phyloP scores from a whole-genome alignment of 441 rosid species.

The Rhodomyrtus psidioides region DNA sequence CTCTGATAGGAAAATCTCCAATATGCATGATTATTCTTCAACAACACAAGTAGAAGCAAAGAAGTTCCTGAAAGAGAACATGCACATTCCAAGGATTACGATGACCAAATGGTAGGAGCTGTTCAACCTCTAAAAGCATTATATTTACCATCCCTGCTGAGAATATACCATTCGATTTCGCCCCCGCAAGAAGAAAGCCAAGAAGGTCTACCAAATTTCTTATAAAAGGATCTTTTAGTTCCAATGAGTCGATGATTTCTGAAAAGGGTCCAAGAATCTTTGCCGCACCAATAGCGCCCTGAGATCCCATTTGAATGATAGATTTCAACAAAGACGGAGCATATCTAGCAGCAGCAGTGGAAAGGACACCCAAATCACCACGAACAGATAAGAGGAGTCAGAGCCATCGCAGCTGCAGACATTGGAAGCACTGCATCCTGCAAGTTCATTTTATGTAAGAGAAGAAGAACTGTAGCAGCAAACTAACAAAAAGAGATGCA shows the following conservation, averaged over 20 bases:
- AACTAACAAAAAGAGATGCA: background rate
- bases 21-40: too few relatives aligned
- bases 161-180: constrained; percentile 89
- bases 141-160: constrained; percentile 99
- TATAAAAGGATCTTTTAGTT: constrained; percentile 68
- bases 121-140: too few relatives aligned
- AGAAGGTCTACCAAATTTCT: constrained; percentile 92
- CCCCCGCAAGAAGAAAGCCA: constrained; percentile 89
- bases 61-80: background rate
- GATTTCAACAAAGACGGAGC: too few relatives aligned
- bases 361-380: too few relatives aligned
- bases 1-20: too few relatives aligned
- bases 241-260: constrained; percentile 67
- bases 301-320: constrained; percentile 75
- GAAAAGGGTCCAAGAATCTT: constrained; percentile 89
- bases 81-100: background rate
- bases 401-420: too few relatives aligned
- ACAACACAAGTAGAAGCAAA: too few relatives aligned
- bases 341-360: too few relatives aligned
- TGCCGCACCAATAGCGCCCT: constrained; percentile 73
- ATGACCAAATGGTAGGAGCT: background rate
- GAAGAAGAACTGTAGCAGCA: background rate
- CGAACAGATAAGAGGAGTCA: too few relatives aligned
- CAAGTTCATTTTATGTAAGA: constrained; percentile 2
- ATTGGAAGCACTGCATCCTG: too few relatives aligned